These are phyloP conservation scores for Olyra latifolia DNA, from an alignment of 176 grass and related monocot genomes.

Conservation along the genomic window DNA sequence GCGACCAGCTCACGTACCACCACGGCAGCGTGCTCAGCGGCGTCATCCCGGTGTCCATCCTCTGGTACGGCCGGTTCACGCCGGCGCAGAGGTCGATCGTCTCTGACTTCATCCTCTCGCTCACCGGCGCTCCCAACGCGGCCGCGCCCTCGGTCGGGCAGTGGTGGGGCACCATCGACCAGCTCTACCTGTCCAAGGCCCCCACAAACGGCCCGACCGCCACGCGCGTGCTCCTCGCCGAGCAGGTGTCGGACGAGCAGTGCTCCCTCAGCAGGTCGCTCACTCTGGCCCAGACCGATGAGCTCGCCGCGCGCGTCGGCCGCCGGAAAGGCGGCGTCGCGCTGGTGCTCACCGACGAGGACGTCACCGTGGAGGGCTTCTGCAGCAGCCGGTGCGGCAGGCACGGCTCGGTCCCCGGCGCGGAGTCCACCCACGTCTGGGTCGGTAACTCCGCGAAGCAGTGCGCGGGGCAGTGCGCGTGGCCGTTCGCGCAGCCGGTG, in stretches of 20 bases:
- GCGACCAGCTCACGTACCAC: slow-evolving; percentile 58
- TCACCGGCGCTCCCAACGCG: slow-evolving; percentile 16
- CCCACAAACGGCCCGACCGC: background rate
- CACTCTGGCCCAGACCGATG: slow-evolving; percentile 37
- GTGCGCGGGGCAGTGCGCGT: slow-evolving; percentile 64
- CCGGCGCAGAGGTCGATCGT: slow-evolving; percentile 49
- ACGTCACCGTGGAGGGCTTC: slow-evolving; percentile 56
- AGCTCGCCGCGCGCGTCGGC: slow-evolving; percentile 33
- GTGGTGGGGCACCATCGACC: slow-evolving; percentile 62
- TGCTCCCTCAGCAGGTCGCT: slow-evolving; percentile 49
- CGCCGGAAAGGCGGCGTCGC: slow-evolving; percentile 26
- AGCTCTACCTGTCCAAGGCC: slow-evolving; percentile 49
- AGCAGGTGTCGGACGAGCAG: slow-evolving; percentile 42
- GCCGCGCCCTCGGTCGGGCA: slow-evolving; percentile 38
- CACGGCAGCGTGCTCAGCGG: slow-evolving; percentile 50
- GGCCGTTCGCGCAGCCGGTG: slow-evolving; percentile 61
- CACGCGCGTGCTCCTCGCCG: slow-evolving; percentile 34
- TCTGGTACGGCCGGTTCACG: slow-evolving; percentile 67
- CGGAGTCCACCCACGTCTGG: slow-evolving; percentile 41
- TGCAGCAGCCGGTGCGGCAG: slow-evolving; percentile 61
- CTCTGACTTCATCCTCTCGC: slow-evolving; percentile 58
- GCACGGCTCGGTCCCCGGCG: slow-evolving; percentile 13
- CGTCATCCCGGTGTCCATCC: slow-evolving; percentile 53
- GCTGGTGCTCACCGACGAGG: slow-evolving; percentile 45
- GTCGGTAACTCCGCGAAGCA: slow-evolving; percentile 50